Evolutionary conservation across 805 yeast species (phyloP).

Genomic region (Candida railenensis): DNA sequence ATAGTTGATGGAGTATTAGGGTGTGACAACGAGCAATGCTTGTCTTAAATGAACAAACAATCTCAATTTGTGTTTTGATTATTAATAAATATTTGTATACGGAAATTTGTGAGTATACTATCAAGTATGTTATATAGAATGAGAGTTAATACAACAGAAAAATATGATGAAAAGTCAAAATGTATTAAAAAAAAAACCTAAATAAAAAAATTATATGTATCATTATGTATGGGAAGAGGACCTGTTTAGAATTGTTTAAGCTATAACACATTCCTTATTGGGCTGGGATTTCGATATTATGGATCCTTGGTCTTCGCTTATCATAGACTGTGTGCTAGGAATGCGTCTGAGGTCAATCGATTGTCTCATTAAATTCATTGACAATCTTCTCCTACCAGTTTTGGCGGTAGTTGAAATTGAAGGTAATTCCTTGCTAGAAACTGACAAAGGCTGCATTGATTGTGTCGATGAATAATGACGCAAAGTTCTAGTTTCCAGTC

Average conservation of each 20-base stretch:
- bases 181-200: background rate
- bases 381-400: constrained; percentile 1
- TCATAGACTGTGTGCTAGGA: background rate
- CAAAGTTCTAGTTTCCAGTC: background rate
- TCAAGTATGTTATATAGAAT: background rate
- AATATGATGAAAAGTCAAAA: too few relatives aligned
- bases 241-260: background rate
- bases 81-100: too few relatives aligned
- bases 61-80: too few relatives aligned
- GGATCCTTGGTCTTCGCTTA: background rate
- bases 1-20: constrained; percentile 28
- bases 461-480: background rate
- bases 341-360: background rate
- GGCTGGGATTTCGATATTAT: background rate
- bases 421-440: background rate
- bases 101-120: background rate
- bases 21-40: constrained; percentile 28
- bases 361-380: background rate
- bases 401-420: background rate
- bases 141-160: too few relatives aligned
- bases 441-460: background rate
- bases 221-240: background rate
- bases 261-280: background rate
- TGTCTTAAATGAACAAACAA: constrained; percentile 8
- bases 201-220: background rate